Base-by-base conservation (phyloP, 2,329 filamentous ascomycete genomes). In the Bipolaris gigantea region DNA sequence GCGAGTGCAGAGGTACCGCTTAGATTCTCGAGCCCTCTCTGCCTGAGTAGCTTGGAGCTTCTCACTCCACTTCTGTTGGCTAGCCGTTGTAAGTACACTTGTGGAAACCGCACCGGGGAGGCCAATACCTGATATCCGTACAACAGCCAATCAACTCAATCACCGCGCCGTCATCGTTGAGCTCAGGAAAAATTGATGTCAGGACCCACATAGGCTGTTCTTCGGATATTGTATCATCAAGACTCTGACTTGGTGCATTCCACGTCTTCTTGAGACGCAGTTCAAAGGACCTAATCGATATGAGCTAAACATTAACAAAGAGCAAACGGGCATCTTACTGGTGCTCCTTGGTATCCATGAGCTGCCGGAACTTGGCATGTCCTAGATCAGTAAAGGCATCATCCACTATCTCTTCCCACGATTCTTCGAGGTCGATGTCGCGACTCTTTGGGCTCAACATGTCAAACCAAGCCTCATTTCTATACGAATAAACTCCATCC, bases 401-500 rank as follows among this genome's bases (percentile, higher is more conserved):
- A 8, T 65, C 61, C 7, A 67, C 53, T 5, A 65, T 36, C 16
- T 43, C 47, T 1, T 11, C 11, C 69, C 66, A 71, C 2, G 60
- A 63, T 2, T 59, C 55, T 2, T 39, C 50, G 4, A 69, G 59
- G 19, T 62, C 55, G n/a, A 62, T 19, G 11, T 58, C 35, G 4
- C 53, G 55, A 25, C 52, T 40, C 5, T 56, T 53, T 2, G 56
- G 48, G 10, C 48, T 48, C 4, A 76, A 64, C 36, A 77, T 71
- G 2, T 71, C 65, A 34, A 53, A 70, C 65, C 75, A 79, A 2
- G 69, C 64, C 34, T 77, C 67, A 35, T 79, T 79, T 3, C 73
- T 63, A 50, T 78, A 77, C 0, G 73, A 63, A 15, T 74, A 72
- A 11, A 61, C 62, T 2, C 77, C 75, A n/a, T 70, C 55, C 13